These are phyloP conservation scores for Boletus rufocinnamomeus DNA, from an alignment of 768 basidiomycete species.

Conservation along the genomic window DNA sequence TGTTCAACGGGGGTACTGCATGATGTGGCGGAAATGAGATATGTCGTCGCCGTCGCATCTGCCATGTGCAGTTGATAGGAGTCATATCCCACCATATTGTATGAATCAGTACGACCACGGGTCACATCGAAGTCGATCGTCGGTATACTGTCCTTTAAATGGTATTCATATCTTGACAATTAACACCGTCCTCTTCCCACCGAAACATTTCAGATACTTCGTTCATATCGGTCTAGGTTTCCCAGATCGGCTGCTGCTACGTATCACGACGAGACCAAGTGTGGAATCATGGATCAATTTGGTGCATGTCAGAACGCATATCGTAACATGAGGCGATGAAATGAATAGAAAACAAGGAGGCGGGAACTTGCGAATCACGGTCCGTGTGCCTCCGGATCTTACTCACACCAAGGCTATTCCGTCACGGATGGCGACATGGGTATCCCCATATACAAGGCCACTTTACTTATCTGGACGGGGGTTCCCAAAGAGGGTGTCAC, in stretches of 20 bases:
- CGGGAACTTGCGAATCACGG: not conserved
- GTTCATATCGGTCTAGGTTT: not conserved
- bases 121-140: not conserved
- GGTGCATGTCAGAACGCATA: not conserved
- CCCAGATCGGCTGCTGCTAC: not conserved
- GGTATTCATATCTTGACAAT: not conserved
- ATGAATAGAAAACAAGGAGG: not conserved
- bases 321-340: not conserved
- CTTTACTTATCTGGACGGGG: not conserved
- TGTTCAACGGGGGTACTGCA: constrained; percentile 79
- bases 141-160: not conserved
- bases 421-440: not conserved
- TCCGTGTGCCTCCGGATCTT: not conserved
- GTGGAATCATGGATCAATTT: not conserved
- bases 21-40: constrained; percentile 69
- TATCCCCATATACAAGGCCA: not conserved
- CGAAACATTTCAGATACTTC: not conserved
- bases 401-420: not conserved
- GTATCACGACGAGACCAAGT: not conserved
- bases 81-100: not conserved
- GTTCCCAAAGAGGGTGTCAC: not conserved
- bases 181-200: not conserved
- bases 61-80: constrained; percentile 48
- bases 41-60: constrained; percentile 68
- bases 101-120: not conserved